Percentiles rank a stretch among this genome's conserved stretches.
Conservation (phyloP, 129 eudicot genomes). For the Tagetes erecta region DNA sequence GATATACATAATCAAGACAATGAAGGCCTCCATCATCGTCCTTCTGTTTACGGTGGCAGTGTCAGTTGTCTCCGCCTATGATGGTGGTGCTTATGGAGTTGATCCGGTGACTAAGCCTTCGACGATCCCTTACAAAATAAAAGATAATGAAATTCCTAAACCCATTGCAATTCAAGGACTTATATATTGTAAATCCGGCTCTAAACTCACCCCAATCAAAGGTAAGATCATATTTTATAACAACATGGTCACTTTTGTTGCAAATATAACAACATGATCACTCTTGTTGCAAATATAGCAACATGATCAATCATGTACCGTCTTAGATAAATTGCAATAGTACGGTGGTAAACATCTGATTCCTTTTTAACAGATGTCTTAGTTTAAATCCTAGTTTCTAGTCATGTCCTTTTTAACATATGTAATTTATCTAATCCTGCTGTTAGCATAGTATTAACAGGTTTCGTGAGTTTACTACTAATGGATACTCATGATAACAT, state of each 20-base stretch:
- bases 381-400: too few species aligned
- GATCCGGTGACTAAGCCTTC: slow-evolving; percentile 17
- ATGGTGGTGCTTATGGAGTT: slow-evolving; percentile 20
- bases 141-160: slow-evolving; percentile 16
- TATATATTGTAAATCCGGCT: slow-evolving; percentile 50
- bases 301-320: too few species aligned
- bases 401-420: too few species aligned
- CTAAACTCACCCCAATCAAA: slow-evolving; percentile 41
- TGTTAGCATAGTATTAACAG: not conserved
- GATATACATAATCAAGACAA: slow-evolving; percentile 17
- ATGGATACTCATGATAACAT: not conserved
- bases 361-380: too few species aligned
- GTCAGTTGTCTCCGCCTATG: slow-evolving; percentile 5
- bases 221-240: slow-evolving; percentile 29
- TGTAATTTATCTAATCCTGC: too few species aligned
- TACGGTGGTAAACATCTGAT: too few species aligned
- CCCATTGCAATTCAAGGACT: slow-evolving; percentile 49
- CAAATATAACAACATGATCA: too few species aligned
- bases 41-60: not conserved
- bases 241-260: not conserved
- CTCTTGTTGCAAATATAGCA: too few species aligned
- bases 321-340: too few species aligned
- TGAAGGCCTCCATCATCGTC: slow-evolving; percentile 26
- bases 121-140: slow-evolving; percentile 12
- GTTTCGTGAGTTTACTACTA: too few species aligned